Evolutionary conservation across 768 basidiomycete genomes (phyloP).

Genomic region (Hirschioporus abietinus): DNA sequence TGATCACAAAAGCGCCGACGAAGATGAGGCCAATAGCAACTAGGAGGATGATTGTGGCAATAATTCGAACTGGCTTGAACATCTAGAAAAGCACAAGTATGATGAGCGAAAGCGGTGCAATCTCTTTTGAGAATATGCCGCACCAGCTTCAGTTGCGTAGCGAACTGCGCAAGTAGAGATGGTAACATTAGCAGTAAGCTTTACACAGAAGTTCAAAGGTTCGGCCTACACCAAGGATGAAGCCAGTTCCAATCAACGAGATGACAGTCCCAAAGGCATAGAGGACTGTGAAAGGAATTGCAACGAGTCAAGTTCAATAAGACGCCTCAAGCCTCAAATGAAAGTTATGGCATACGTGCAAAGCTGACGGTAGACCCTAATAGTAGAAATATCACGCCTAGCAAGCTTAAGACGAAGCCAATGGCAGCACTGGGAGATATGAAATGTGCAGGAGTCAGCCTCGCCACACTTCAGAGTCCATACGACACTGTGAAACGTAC

Average conservation of each 20-base stretch:
- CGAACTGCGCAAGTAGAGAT: conserved; percentile 43
- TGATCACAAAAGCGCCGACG: conserved; percentile 76
- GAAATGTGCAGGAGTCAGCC: not conserved
- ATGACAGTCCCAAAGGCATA: conserved; percentile 80
- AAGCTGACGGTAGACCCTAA: conserved; percentile 64
- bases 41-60: conserved; percentile 76
- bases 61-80: conserved; percentile 89
- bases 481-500: conserved; percentile 35
- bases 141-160: conserved; percentile 77
- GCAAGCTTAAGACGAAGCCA: conserved; percentile 75
- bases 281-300: conserved; percentile 45
- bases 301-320: conserved; percentile 8
- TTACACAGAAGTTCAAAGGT: not conserved
- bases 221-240: conserved; percentile 76
- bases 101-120: conserved; percentile 4
- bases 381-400: conserved; percentile 77
- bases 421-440: conserved; percentile 47
- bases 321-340: not conserved
- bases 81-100: conserved; percentile 44
- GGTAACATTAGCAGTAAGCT: conserved; percentile 6
- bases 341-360: conserved; percentile 51
- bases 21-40: conserved; percentile 79
- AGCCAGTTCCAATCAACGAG: conserved; percentile 83
- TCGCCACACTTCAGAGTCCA: conserved; percentile 6
- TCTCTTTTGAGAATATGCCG: conserved; percentile 14